Percentiles rank a stretch among this genome's conserved stretches.
These are phyloP conservation scores for Phytophthora hibernalis DNA, from an alignment of 352 stramenopile species.

Conservation along the genomic window DNA sequence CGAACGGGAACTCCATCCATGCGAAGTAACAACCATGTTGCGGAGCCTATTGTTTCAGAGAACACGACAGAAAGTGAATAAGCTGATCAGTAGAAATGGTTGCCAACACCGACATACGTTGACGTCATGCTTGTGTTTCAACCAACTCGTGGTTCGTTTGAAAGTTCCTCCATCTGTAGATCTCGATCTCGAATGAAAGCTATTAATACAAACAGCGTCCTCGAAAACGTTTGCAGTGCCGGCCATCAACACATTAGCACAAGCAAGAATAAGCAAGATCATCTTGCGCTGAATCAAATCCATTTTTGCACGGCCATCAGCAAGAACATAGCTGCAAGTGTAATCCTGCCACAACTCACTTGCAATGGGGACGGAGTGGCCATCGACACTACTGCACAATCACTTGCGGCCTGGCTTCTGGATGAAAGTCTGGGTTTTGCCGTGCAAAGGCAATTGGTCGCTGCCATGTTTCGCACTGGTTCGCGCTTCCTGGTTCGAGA, in stretches of 20 bases:
- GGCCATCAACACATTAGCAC: not conserved
- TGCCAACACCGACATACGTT: too few species aligned
- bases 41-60: too few species aligned
- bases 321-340: not conserved
- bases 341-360: not conserved
- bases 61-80: slow-evolving; percentile 7
- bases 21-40: not conserved
- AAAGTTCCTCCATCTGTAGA: too few species aligned
- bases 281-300: too few species aligned
- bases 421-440: too few species aligned
- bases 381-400: not conserved
- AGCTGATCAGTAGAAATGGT: too few species aligned
- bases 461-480: not conserved
- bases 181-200: not conserved
- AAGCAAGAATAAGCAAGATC: too few species aligned
- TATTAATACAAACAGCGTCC: not conserved
- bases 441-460: not conserved
- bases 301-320: not conserved
- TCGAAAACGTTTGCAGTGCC: not conserved
- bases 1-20: not conserved
- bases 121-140: too few species aligned
- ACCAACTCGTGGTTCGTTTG: too few species aligned
- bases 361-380: not conserved
- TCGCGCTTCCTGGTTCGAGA: not conserved
- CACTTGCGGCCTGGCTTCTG: not conserved